Base-by-base conservation (phyloP, 352 stramenopile species). In the Peronospora destructor region DNA sequence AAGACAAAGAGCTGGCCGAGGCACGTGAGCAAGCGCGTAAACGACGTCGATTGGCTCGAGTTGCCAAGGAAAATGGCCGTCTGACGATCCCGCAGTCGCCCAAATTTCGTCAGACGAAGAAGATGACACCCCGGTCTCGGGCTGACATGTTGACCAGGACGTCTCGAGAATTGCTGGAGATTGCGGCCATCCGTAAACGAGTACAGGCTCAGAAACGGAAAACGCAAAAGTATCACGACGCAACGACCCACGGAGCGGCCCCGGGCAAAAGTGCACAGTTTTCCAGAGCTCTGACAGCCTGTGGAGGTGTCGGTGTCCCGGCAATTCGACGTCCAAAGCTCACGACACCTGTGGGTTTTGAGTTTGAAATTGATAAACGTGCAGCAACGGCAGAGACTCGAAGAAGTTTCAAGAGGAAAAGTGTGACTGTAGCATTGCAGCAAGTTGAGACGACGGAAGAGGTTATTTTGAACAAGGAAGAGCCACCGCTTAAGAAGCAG, bases 151-250 rank as follows among this genome's bases (percentile, higher is more conserved):
- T 89, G 23, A 89, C 75, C 17, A 64, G 62, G 45, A 89, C 78
- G 43, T 87, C 78, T n/a, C 71, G 76, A 38, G 78, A 89, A 49
- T 35, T 89, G 36, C 59, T 76, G 47, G 78, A 89, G 61, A 89
- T 89, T 46, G 69, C 68, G 4, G 75, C 78, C 30, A 72, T 89
- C 43, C 67, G 68, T 50, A 77, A 80, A 42, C 74, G 75, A 38
- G 63, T 89, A 1, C 48, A 64, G 17, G 60, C 64, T 16, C 76
- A 71, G 57, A 77, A 77, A 23, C 69, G 65, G 23, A 81, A 80
- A 41, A 84, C 76, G 44, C 63, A 74, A 32, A 71, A 74, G 33
- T 89, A 89, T 38, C 78, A 87, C 43, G 61, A 89, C 21, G 54
- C 59, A 6, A 89, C 67, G 29, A 87, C 76, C 36, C 59, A 68